Conservation (phyloP, 2,329 filamentous ascomycete species). For the Aspergillus latus region DNA sequence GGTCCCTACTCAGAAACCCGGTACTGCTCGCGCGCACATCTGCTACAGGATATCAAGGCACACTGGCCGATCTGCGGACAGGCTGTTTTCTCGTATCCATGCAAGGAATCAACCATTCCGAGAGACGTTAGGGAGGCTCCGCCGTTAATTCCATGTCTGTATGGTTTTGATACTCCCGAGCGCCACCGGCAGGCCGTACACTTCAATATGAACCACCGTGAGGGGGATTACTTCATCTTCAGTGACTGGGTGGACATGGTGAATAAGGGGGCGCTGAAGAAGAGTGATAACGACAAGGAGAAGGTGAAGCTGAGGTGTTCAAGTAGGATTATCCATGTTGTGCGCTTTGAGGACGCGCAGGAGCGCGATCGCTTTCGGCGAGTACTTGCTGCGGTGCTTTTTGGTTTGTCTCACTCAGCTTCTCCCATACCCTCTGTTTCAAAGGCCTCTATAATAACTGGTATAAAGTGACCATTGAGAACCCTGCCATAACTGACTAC, state of each 20-base stretch:
- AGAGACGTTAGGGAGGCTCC: conserved; percentile 19
- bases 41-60: conserved; percentile 33
- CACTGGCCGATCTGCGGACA: conserved; percentile 36
- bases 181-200: conserved; percentile 38
- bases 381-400: conserved; percentile 32
- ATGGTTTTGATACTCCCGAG: conserved; percentile 34
- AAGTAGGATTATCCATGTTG: conserved; percentile 17
- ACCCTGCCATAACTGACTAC: conserved; percentile 28
- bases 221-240: conserved; percentile 41
- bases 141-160: conserved; percentile 29
- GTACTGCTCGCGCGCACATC: conserved; percentile 41
- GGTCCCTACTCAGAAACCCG: conserved; percentile 40
- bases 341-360: conserved; percentile 26
- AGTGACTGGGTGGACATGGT: conserved; percentile 26
- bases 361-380: conserved; percentile 38
- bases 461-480: conserved; percentile 28
- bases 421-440: neutral
- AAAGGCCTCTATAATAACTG: conserved; percentile 8
- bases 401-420: conserved; percentile 23
- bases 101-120: conserved; percentile 24
- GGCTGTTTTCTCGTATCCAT: conserved; percentile 24
- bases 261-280: neutral
- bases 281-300: conserved; percentile 3
- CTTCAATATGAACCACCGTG: conserved; percentile 24
- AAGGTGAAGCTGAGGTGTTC: conserved; percentile 25